Percentiles rank a stretch among this genome's conserved stretches.
These are phyloP conservation scores for Metschnikowia santaceciliae DNA, from an alignment of 805 yeast species.

Conservation along the genomic window DNA sequence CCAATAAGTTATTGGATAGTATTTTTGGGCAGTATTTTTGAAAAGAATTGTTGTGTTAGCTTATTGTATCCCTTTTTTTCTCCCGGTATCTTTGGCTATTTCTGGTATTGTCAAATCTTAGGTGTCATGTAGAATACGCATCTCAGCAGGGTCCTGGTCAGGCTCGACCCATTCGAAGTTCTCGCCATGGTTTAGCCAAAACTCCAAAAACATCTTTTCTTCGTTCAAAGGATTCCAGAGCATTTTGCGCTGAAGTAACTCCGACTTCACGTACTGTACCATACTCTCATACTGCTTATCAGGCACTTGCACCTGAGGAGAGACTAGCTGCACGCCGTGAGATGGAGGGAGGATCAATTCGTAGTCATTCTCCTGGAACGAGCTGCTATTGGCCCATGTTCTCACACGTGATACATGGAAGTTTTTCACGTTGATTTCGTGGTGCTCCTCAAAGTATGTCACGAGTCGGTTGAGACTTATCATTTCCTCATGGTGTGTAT, in stretches of 20 bases:
- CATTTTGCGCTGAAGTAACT: conserved; percentile 12
- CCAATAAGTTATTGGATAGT: too few species aligned
- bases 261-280: conserved; percentile 9
- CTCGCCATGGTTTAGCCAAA: conserved; percentile 52
- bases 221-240: conserved; percentile 26
- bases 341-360: conserved; percentile 9
- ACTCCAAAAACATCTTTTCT: conserved; percentile 34
- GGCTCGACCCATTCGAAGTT: conserved; percentile 90
- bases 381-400: background rate
- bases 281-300: conserved; percentile 7
- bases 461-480: conserved; percentile 30
- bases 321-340: conserved; percentile 1
- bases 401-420: conserved; percentile 24
- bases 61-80: too few species aligned
- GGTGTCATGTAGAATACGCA: conserved; percentile 7
- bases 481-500: conserved; percentile 30
- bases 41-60: too few species aligned
- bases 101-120: background rate
- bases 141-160: conserved; percentile 78
- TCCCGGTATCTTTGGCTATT: too few species aligned
- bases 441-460: conserved; percentile 40
- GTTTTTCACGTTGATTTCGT: conserved; percentile 38
- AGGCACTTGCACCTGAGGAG: conserved; percentile 8
- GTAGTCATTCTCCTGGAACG: conserved; percentile 9
- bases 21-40: too few species aligned